Evolutionary conservation across 2,329 filamentous ascomycete species (phyloP).

Genomic region (Aspergillus calidoustus): DNA sequence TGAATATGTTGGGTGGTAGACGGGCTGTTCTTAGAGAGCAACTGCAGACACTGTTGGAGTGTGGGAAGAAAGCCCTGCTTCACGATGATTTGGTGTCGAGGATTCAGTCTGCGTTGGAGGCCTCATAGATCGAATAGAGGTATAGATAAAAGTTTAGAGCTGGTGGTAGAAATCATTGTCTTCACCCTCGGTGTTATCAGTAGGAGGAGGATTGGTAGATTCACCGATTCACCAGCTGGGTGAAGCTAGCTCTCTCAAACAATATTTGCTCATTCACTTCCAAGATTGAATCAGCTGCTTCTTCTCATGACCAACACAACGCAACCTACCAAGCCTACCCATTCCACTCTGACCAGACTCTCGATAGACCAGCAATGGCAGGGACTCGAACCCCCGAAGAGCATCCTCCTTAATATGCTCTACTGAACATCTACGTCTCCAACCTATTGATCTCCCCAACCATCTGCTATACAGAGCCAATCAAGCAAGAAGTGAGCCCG

Average conservation of each 20-base stretch:
- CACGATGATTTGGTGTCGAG: conserved; percentile 40
- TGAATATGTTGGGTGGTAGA: conserved; percentile 23
- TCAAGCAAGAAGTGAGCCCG: not conserved
- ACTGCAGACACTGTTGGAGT: conserved; percentile 31
- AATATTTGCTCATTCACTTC: not conserved
- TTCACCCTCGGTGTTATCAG: not conserved
- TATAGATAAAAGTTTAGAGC: conserved; percentile 30
- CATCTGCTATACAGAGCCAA: not conserved
- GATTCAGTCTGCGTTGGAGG: conserved; percentile 32
- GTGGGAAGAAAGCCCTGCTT: conserved; percentile 30
- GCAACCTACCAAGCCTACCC: not conserved
- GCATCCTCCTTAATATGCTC: not conserved
- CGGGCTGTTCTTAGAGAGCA: conserved; percentile 25
- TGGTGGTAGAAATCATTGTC: not conserved
- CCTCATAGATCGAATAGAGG: conserved; percentile 12
- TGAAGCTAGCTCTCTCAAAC: not conserved
- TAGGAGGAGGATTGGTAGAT: not conserved
- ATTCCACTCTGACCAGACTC: not conserved
- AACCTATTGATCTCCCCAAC: not conserved
- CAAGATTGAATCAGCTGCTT: not conserved
- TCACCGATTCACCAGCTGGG: not conserved
- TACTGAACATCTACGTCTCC: not conserved
- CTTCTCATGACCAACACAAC: not conserved
- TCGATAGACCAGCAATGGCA: not conserved
- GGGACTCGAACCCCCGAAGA: not conserved